Evolutionary conservation across 1,139 yeast genomes (phyloP).

Genomic region (Yueomyces sp.): DNA sequence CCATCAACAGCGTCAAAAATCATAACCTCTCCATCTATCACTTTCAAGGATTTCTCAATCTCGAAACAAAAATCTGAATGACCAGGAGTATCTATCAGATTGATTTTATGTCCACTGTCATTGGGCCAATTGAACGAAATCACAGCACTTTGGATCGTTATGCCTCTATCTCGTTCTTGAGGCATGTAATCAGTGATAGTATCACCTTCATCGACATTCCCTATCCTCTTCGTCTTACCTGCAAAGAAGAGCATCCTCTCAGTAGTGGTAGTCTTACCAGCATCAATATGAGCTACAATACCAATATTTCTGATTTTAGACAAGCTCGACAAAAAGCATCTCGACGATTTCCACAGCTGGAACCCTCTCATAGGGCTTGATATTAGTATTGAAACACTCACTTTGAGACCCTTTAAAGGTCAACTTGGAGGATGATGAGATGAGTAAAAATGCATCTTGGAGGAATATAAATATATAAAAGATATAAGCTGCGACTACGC

Average conservation of each 20-base stretch:
- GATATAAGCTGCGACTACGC: too few relatives aligned
- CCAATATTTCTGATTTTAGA: slow-evolving; percentile 32
- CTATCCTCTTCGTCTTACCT: slow-evolving; percentile 70
- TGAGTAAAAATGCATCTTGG: too few relatives aligned
- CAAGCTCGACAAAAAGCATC: slow-evolving; percentile 1
- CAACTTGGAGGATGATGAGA: background rate
- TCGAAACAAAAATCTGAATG: slow-evolving; percentile 97
- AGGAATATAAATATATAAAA: too few relatives aligned
- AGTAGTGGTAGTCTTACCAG: slow-evolving; percentile 93
- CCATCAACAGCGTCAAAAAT: slow-evolving; percentile 95
- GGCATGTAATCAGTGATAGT: slow-evolving; percentile 89
- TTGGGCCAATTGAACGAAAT: slow-evolving; percentile 71
- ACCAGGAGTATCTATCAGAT: slow-evolving; percentile 94
- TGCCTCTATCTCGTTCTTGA: slow-evolving; percentile 86
- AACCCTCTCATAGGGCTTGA: slow-evolving; percentile 1
- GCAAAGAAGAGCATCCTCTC: slow-evolving; percentile 85
- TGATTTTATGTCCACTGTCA: slow-evolving; percentile 47
- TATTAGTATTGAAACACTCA: background rate
- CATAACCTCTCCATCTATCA: slow-evolving; percentile 86
- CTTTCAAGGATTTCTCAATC: slow-evolving; percentile 78
- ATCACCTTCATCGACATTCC: slow-evolving; percentile 94
- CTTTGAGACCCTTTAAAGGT: too few relatives aligned
- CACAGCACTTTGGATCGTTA: slow-evolving; percentile 94
- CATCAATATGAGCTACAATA: slow-evolving; percentile 93
- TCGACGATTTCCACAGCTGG: background rate